Base-by-base conservation (phyloP, 2,329 filamentous ascomycete genomes). In the Leptographium wingfieldii region DNA sequence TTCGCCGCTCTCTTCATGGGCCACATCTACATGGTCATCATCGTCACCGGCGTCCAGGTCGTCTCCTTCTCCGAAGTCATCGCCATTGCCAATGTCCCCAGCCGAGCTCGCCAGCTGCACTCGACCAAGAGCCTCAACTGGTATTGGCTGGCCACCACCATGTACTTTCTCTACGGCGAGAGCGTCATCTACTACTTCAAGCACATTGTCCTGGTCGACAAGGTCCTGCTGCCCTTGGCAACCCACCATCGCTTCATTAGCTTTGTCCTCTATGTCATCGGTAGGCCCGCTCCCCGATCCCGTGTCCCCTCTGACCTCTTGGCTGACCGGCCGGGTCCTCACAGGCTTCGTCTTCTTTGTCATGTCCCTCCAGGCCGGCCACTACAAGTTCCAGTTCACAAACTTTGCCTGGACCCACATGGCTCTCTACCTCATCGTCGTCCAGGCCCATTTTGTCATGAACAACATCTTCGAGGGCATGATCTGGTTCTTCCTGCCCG, bases 181-280 rank as follows among this genome's bases (percentile, higher is more conserved):
- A 96, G 90, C 68, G 92, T 99, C 69, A 96, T 99, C 69, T 99
- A 99, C 77, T 99, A 99, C 76, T 99, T 99, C 77, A 99, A 99
- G 80, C 94, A 99, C 72, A 92, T 99, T 66, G 85, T 99, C 52
- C 77, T 99, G 61, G 92, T 99, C 54, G 94, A 99, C 74, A 90
- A 88, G 73, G 88, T 97, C 54, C 79, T 99, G 63, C 78, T 96
- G 61, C 94, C 94, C 10, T 85, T 99, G 71, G 92, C 94, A 59
- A 97, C 92, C 19, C 94, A 99, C 76, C 94, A 99, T 73, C 84
- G 94, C 66, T 99, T 99, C 78, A 96, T 99, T 73, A 96, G 92
- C 78, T 97, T 99, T 70, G 88, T 95, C 74, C 88, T 99, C 67
- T 99, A 99, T 74, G 88, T 96, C 61, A 92, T 97, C 71, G 94